phyloP scores from a whole-genome alignment of 73 alveolate genomes.

The Blepharisma japonicum region DNA sequence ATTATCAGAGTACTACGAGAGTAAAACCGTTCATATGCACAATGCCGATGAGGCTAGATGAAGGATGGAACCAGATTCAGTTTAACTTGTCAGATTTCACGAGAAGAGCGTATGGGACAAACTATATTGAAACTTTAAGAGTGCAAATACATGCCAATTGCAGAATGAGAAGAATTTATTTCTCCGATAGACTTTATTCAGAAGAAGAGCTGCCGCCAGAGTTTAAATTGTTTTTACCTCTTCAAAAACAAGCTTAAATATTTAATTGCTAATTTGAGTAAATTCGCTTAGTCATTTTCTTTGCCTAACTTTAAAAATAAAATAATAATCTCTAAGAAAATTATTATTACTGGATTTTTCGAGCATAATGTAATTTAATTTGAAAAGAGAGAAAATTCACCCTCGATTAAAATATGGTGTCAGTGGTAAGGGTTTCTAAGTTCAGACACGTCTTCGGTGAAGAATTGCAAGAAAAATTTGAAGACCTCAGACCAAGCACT shows the following conservation, averaged over 20 bases:
- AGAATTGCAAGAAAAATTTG: conserved; percentile 41
- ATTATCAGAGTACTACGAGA: conserved; percentile 80
- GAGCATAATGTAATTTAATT: no score
- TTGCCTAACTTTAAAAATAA: no score
- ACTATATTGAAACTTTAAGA: conserved; percentile 79
- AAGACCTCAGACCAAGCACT: conserved; percentile 42
- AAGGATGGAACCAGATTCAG: conserved; percentile 93
- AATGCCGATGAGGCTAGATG: conserved; percentile 91
- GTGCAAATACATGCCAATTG: conserved; percentile 92
- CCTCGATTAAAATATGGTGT: conserved; percentile 10
- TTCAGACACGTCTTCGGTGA: conserved; percentile 51
- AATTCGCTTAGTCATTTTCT: no score
- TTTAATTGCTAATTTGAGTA: no score
- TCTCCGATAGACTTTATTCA: conserved; percentile 79
- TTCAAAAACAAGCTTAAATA: no score
- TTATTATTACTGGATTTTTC: no score
- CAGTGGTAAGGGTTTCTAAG: conserved; percentile 18
- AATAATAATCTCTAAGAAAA: no score
- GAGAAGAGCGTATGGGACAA: conserved; percentile 91
- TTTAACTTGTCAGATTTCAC: conserved; percentile 90
- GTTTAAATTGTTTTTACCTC: conserved; percentile 63
- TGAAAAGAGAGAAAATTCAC: no score
- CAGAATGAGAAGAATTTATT: conserved; percentile 88
- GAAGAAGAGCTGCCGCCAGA: conserved; percentile 76
- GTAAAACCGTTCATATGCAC: conserved; percentile 91